Evolutionary conservation across 345 rosid species (phyloP).

Genomic region (Geranium brycei): DNA sequence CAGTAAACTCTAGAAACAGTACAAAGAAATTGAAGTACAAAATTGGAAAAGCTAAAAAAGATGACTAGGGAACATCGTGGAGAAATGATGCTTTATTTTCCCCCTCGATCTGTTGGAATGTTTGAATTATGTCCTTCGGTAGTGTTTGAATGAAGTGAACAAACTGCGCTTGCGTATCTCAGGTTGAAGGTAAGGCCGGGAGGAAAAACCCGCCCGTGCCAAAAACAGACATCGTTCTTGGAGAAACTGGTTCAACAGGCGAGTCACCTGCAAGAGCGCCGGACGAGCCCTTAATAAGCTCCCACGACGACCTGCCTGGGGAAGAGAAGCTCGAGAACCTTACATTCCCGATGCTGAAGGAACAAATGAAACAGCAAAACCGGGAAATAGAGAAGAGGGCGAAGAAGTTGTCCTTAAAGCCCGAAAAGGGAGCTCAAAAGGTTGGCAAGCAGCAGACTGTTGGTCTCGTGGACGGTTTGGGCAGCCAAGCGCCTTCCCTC

Average conservation of each 20-base stretch:
- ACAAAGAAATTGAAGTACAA: too few relatives aligned
- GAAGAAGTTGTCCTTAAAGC: slow-evolving; percentile 11
- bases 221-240: slow-evolving; percentile 7
- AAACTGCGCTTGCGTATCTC: background rate
- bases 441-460: slow-evolving; percentile 9
- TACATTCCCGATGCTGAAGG: slow-evolving; percentile 10
- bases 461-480: background rate
- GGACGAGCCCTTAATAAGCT: slow-evolving; percentile 2
- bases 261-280: slow-evolving; percentile 8
- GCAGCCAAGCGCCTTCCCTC: background rate
- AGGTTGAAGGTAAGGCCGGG: background rate
- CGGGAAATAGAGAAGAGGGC: slow-evolving; percentile 10
- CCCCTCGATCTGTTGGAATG: too few relatives aligned
- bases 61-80: too few relatives aligned
- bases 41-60: too few relatives aligned
- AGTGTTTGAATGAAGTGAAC: background rate
- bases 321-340: slow-evolving; percentile 15
- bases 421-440: slow-evolving; percentile 12
- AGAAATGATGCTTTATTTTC: too few relatives aligned
- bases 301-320: slow-evolving; percentile 5
- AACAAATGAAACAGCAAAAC: slow-evolving; percentile 14
- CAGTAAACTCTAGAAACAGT: too few relatives aligned
- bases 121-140: background rate
- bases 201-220: slow-evolving; percentile 10
- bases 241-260: slow-evolving; percentile 11